Evolutionary conservation across 2,329 filamentous ascomycete genomes (phyloP).

Genomic region (Colletotrichum noveboracense): DNA sequence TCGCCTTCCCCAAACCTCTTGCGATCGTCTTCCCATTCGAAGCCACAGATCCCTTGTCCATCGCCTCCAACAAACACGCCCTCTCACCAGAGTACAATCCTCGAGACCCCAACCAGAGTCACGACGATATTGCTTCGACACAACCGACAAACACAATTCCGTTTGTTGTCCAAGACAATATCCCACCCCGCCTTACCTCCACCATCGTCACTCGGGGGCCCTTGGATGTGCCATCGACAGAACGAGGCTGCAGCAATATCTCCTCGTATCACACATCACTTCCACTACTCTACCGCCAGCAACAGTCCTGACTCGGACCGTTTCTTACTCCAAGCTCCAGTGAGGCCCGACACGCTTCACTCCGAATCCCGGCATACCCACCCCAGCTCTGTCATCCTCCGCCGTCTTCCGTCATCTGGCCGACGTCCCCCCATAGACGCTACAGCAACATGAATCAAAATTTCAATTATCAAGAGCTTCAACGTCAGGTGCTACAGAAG

Average conservation of each 20-base stretch:
- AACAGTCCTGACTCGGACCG: constrained; percentile 1
- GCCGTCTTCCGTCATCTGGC: background rate
- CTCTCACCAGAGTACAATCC: background rate
- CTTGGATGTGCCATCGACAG: constrained; percentile 9
- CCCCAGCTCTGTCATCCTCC: background rate
- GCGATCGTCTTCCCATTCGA: constrained; percentile 19
- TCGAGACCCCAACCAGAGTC: constrained; percentile 1
- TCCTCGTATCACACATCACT: background rate
- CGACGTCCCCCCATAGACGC: background rate
- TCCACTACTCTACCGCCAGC: background rate
- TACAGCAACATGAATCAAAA: constrained; percentile 19
- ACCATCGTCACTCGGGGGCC: background rate
- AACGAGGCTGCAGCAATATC: constrained; percentile 18
- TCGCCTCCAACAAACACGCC: constrained; percentile 9
- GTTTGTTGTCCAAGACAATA: background rate
- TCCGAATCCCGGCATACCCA: background rate
- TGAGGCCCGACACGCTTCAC: background rate
- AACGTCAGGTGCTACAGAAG: constrained; percentile 19
- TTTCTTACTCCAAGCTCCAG: background rate
- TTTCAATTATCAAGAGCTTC: constrained; percentile 14
- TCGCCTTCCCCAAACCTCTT: background rate
- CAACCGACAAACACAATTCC: background rate
- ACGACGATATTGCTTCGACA: constrained; percentile 5
- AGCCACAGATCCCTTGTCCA: constrained; percentile 21
- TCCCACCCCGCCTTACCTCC: constrained; percentile 6